Conservation (phyloP, 2,329 filamentous ascomycete genomes). For the Aspergillus candidus region DNA sequence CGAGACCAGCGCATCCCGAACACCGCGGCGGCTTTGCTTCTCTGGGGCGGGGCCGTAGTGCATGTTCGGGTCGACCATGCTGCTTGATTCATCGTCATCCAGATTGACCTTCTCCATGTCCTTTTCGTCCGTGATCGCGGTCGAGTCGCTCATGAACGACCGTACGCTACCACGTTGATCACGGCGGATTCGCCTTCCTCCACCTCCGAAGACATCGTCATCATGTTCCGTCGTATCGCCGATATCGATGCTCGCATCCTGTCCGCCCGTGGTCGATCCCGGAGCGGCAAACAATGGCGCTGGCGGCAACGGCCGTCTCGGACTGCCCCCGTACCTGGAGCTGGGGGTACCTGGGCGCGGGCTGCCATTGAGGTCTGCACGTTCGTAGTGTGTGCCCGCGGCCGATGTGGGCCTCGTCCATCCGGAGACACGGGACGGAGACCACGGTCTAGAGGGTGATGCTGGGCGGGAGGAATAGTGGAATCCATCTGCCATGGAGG, state of each 20-base stretch:
- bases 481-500: conserved; percentile 28
- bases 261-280: conserved; percentile 31
- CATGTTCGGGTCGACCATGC: conserved; percentile 54
- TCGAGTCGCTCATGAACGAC: conserved; percentile 58
- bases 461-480: conserved; percentile 34
- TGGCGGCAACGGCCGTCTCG: conserved; percentile 77
- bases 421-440: conserved; percentile 53
- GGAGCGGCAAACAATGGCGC: conserved; percentile 72
- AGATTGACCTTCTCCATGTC: conserved; percentile 40
- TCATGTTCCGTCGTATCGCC: conserved; percentile 56
- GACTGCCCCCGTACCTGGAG: conserved; percentile 80
- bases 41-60: conserved; percentile 84
- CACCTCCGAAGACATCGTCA: conserved; percentile 66
- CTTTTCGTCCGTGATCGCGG: conserved; percentile 50
- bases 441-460: conserved; percentile 47
- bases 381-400: conserved; percentile 70
- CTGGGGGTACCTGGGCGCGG: conserved; percentile 87
- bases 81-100: conserved; percentile 43
- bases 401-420: conserved; percentile 60
- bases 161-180: conserved; percentile 52
- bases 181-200: conserved; percentile 37
- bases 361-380: conserved; percentile 79
- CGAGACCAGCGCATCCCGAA: conserved; percentile 77
- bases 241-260: conserved; percentile 43
- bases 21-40: conserved; percentile 80